Conservation (phyloP, 371 early-diverging fungal genomes). For the Syncephalastrum sp. region DNA sequence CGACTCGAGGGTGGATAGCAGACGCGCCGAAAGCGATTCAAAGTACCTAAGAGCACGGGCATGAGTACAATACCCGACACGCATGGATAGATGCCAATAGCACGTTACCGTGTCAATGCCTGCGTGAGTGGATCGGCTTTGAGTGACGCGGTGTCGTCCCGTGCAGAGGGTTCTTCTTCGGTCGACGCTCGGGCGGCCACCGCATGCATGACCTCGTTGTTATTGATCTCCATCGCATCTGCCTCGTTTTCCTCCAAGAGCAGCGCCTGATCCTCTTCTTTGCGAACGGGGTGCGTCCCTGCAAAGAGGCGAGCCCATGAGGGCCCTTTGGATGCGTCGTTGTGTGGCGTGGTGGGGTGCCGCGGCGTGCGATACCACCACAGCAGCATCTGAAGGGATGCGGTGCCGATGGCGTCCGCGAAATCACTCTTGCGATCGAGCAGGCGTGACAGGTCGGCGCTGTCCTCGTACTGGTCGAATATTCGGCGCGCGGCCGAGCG, state of each 20-base stretch:
- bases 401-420: conserved; percentile 8
- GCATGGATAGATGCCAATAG: too few species aligned
- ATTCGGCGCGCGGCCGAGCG: conserved; percentile 22
- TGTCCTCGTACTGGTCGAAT: conserved; percentile 4
- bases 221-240: conserved; percentile 35
- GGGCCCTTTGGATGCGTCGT: neutral
- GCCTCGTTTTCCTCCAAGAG: conserved; percentile 24
- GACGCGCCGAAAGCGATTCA: conserved; percentile 31
- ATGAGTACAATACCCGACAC: too few species aligned
- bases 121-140: conserved; percentile 8
- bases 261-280: conserved; percentile 22
- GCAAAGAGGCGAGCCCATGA: conserved; percentile 25
- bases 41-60: conserved; percentile 32
- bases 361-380: conserved; percentile 12
- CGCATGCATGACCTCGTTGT: conserved; percentile 28
- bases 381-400: conserved; percentile 9
- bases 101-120: conserved; percentile 16
- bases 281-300: conserved; percentile 14
- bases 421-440: conserved; percentile 9
- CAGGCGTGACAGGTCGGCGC: too few species aligned
- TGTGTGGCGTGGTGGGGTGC: neutral
- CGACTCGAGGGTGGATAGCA: conserved; percentile 26
- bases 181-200: conserved; percentile 22
- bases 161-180: conserved; percentile 4
- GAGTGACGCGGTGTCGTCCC: neutral